These are phyloP conservation scores for Diaporthe vaccinii DNA, from an alignment of 2,329 filamentous ascomycete genomes.

Conservation along the genomic window DNA sequence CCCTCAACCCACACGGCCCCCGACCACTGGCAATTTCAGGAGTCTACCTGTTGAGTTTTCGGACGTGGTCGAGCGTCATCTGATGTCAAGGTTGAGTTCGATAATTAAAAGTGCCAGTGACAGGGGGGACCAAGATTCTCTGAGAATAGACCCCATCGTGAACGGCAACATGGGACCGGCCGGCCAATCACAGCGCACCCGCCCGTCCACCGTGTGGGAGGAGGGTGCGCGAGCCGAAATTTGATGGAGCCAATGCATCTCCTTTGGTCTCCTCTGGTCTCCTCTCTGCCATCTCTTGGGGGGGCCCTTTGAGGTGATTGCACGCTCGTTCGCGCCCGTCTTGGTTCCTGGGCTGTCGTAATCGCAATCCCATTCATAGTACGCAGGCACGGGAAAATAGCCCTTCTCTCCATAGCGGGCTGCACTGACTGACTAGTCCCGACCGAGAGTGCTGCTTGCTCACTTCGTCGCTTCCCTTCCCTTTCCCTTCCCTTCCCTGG, in stretches of 20 bases:
- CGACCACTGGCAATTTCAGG: slow-evolving; percentile 6
- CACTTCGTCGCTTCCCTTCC: slow-evolving; percentile 8
- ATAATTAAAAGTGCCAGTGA: slow-evolving; percentile 28
- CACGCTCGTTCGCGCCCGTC: slow-evolving; percentile 25
- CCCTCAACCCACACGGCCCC: neutral
- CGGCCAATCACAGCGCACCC: slow-evolving; percentile 20
- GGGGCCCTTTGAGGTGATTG: slow-evolving; percentile 26
- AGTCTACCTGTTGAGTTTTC: slow-evolving; percentile 7
- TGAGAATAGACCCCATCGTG: slow-evolving; percentile 21
- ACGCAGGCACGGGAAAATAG: slow-evolving; percentile 21
- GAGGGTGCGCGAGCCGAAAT: slow-evolving; percentile 29
- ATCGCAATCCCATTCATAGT: slow-evolving; percentile 24
- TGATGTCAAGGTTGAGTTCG: slow-evolving; percentile 31
- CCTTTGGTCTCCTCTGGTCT: slow-evolving; percentile 21
- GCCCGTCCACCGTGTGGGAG: slow-evolving; percentile 15
- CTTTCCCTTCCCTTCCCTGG: slow-evolving; percentile 5
- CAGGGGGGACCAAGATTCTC: slow-evolving; percentile 31
- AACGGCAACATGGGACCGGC: slow-evolving; percentile 24
- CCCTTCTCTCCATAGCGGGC: slow-evolving; percentile 9
- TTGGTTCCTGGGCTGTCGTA: slow-evolving; percentile 29
- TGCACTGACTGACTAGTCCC: slow-evolving; percentile 9
- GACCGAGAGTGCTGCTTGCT: neutral
- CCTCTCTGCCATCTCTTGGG: neutral
- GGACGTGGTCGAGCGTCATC: slow-evolving; percentile 27
- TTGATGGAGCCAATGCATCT: slow-evolving; percentile 31